Conservation (phyloP, 2,329 filamentous ascomycete genomes). For the Didymella arachidicola region DNA sequence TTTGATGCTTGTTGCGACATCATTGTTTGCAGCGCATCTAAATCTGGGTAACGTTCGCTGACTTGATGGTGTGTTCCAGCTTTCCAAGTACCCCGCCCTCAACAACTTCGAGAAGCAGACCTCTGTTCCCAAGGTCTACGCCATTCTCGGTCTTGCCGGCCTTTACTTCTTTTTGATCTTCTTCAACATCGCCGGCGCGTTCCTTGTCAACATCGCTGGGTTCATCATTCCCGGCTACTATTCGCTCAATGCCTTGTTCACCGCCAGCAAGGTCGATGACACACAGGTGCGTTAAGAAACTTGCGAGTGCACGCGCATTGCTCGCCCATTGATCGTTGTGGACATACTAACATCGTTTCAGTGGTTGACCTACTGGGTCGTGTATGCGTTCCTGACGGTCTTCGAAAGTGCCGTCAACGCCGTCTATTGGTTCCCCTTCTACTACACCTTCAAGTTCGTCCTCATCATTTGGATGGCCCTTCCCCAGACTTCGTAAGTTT, state of each 20-base stretch:
- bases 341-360: conserved; percentile 54
- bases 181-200: conserved; percentile 89
- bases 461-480: conserved; percentile 98
- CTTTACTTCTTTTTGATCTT: conserved; percentile 92
- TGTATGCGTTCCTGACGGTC: conserved; percentile 83
- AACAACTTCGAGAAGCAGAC: conserved; percentile 88
- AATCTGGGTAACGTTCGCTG: conserved; percentile 26
- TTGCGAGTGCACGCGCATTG: conserved; percentile 17
- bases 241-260: conserved; percentile 80
- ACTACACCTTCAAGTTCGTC: conserved; percentile 99
- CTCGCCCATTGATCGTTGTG: conserved; percentile 18
- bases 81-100: conserved; percentile 83
- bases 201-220: conserved; percentile 85
- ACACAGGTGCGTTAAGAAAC: conserved; percentile 69
- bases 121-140: conserved; percentile 84
- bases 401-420: conserved; percentile 83
- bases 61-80: conserved; percentile 59
- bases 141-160: conserved; percentile 75
- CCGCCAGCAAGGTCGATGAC: conserved; percentile 74
- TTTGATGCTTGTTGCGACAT: background rate
- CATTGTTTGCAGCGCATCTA: background rate
- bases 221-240: conserved; percentile 87
- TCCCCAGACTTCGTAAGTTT: conserved; percentile 84
- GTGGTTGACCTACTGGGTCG: conserved; percentile 87
- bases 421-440: conserved; percentile 97